Evolutionary conservation across 192 early-diverging fungal genomes (phyloP), one percentile per base, ranked within the genome.

Genomic region (Podila epigama): DNA sequence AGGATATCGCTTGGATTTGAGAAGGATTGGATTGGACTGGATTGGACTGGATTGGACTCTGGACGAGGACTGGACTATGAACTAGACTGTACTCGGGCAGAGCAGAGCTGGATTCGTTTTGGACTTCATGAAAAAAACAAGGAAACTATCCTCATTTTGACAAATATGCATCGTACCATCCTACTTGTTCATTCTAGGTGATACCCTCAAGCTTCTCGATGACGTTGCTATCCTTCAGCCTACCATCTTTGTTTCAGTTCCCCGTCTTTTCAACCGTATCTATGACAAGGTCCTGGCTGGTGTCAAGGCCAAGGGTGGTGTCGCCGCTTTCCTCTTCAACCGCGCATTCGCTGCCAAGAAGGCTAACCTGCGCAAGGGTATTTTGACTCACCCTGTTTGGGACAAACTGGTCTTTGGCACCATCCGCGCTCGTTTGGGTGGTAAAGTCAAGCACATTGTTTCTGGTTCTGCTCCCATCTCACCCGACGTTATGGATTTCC

Each of bases 241-340:
- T 6, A 96, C 92, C 39, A 42, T 93, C 32, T 97, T 98, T 71
- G 81, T 70, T 65, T 90, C 93, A 35, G 97, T 98, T 20, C 96
- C 97, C 10, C 89, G 96, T 40, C 69, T 98, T 53, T 87, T 96
- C 75, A 97, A 96, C 86, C 88, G 92, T 63, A 90, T 98, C 63
- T 92, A 97, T 70, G 94, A 93, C 82, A 89, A 87, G 29, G 84
- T 98, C 27, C 68, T 91, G 39, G 77, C 84, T 5, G 86, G 86
- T 51, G 82, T 90, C 35, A 82, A 83, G 35, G 82, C 81, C 37
- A 89, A 89, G 79, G 88, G 90, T 62, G 92, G 92, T 16, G 56
- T 91, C 3, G 82, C 82, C 15, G 75, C 81, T 13, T 48, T 57
- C 12, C 62, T 93, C 20, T 90, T 90, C 68, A 63, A 83, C 60